phyloP scores from a whole-genome alignment of 2,329 filamentous ascomycete species.

The Seiridium cupressi region DNA sequence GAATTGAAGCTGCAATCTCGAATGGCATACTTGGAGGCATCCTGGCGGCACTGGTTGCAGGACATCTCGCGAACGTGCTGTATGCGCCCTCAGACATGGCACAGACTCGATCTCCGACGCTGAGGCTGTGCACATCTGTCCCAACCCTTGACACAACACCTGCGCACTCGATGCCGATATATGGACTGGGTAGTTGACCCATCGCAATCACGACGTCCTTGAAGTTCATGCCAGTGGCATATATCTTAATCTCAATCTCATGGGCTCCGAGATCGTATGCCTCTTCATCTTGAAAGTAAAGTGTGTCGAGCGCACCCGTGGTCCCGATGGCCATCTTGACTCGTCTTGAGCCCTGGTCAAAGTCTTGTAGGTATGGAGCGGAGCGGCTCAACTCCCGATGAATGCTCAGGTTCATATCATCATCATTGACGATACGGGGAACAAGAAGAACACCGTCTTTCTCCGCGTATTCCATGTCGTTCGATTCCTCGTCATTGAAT shows the following conservation, averaged over 20 bases:
- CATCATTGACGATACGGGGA: conserved; percentile 17
- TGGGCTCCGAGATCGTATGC: conserved; percentile 23
- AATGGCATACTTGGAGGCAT: conserved; percentile 23
- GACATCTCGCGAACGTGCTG: conserved; percentile 23
- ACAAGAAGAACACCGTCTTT: conserved; percentile 18
- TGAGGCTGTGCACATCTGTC: conserved; percentile 19
- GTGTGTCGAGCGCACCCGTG: conserved; percentile 11
- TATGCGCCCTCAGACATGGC: conserved; percentile 37
- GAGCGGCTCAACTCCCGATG: conserved; percentile 17
- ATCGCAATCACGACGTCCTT: conserved; percentile 24
- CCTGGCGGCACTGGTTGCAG: conserved; percentile 24
- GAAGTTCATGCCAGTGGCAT: conserved; percentile 27
- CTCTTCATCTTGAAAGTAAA: conserved; percentile 16
- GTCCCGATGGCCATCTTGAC: conserved; percentile 12
- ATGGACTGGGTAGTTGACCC: conserved; percentile 20
- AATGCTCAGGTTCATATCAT: conserved; percentile 20
- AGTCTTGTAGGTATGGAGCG: conserved; percentile 18
- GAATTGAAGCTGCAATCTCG: conserved; percentile 8
- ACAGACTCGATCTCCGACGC: conserved; percentile 25
- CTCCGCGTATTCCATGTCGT: conserved; percentile 19
- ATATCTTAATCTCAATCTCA: conserved; percentile 28
- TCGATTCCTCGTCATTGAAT: conserved; percentile 12
- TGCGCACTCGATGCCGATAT: conserved; percentile 25
- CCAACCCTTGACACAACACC: conserved; percentile 24
- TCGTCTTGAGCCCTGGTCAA: conserved; percentile 11